Evolutionary conservation across 2,329 filamentous ascomycete genomes (phyloP).

Genomic region (Cercospora zeae-maydis): DNA sequence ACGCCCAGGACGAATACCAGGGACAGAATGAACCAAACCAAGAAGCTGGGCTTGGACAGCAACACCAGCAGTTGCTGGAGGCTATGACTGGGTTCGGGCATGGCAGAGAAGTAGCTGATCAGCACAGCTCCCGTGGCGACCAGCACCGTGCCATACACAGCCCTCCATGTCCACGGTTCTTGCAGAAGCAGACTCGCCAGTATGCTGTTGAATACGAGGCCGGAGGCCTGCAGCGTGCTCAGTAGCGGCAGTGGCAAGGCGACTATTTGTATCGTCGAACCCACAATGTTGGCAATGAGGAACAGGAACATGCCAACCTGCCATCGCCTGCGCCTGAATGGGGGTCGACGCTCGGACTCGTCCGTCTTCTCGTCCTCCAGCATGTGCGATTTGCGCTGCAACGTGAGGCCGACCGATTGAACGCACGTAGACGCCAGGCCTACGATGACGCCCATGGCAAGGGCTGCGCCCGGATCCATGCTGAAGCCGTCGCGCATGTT

Average conservation of each 20-base stretch:
- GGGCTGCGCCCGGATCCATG: slow-evolving; percentile 22
- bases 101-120: slow-evolving; percentile 90
- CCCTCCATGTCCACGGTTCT: slow-evolving; percentile 92
- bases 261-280: slow-evolving; percentile 95
- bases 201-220: slow-evolving; percentile 96
- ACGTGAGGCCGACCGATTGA: slow-evolving; percentile 88
- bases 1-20: slow-evolving; percentile 68
- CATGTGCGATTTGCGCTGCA: slow-evolving; percentile 97
- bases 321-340: slow-evolving; percentile 88
- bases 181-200: slow-evolving; percentile 89
- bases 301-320: slow-evolving; percentile 97
- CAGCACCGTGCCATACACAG: slow-evolving; percentile 81
- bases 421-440: slow-evolving; percentile 90
- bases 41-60: slow-evolving; percentile 68
- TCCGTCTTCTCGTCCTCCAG: slow-evolving; percentile 89
- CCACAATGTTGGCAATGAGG: slow-evolving; percentile 86
- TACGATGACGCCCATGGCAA: slow-evolving; percentile 76
- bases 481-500: slow-evolving; percentile 16
- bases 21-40: slow-evolving; percentile 85
- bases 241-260: slow-evolving; percentile 90
- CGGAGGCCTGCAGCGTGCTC: slow-evolving; percentile 91
- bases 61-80: slow-evolving; percentile 76
- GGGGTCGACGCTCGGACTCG: slow-evolving; percentile 75
- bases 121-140: slow-evolving; percentile 85
- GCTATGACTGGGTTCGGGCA: slow-evolving; percentile 87